Base-by-base conservation (phyloP, 331 rosid species). In the Cydonia oblonga region DNA sequence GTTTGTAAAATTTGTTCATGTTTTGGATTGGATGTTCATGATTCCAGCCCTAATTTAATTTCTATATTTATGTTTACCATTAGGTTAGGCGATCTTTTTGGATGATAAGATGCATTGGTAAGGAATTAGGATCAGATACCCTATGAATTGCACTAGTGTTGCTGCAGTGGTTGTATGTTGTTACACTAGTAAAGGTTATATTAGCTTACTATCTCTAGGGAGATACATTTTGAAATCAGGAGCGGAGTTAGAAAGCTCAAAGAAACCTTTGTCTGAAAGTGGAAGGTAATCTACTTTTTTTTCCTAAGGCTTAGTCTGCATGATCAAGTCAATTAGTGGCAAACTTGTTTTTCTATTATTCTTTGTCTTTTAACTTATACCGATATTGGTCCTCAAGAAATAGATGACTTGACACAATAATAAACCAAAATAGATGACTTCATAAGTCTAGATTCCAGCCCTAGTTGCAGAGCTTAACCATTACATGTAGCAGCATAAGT, bases 251-350 rank as follows among this genome's bases (percentile, higher is more conserved):
- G 97, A 87, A 85, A 84, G 78, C 86, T 68, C 73, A 60, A 91
- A 84, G 70, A 93, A 86, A 78, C 92, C 87, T 66, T 77, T 73
- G 70, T 80, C 84, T 53, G 97, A 84, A 82, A 78, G 75, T 66
- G 93, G 90, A 90, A 91, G 98, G 98, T 93, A 85, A 71, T 61
- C 74, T n/a, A 67, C 29, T n/a, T 69, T 74, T 69, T 68, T 42
- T 16, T 23, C 69, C 20, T 32, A 54, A 30, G 26, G 66, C 68
- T 26, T 51, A 60, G n/a, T 29, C 64, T 51, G 38, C 61, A 74
- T 35, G 33, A 66, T 57, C 51, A 19, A 61, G 73, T 60, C 64
- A 40, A 20, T 63, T 30, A 29, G 74, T 24, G 44, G 56, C 14
- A 11, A 23, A 20, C 51, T n/a, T 53, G 32, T 67, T 51, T 65